Evolutionary conservation across 306 rosid species (phyloP), one percentile per base, ranked within the genome.

Genomic region (Potentilla sterilis): DNA sequence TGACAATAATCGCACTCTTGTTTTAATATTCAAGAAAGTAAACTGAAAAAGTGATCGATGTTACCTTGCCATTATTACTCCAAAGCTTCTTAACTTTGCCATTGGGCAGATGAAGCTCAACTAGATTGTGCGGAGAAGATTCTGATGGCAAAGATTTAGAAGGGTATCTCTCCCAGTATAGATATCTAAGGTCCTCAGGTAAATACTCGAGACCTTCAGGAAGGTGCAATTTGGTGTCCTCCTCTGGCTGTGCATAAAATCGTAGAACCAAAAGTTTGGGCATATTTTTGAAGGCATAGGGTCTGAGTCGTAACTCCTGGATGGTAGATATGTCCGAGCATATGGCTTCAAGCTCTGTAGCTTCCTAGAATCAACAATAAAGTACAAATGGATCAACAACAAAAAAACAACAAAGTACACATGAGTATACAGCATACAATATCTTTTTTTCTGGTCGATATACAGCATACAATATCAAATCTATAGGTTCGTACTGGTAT

Each of bases 231-330:
- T 54, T 15, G 21, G n/a, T 49, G 55, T 15, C 7, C 61, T 7
- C 12, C 2, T 54, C 6, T 54, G 21, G 61, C 9, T 21, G 61
- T 54, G 11, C 28, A 19, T 24, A 5, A 70, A 72, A 16, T 43
- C 65, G 58, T 40, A 83, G 78, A 14, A 75, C 40, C 51, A 32
- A 48, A 42, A 83, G 70, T 8, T 77, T 70, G 38, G 24, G 67
- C 83, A 82, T 74, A 8, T 51, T 74, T 63, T 67, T 47, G 54
- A 82, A 82, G 72, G 81, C 76, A 1, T 6, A 14, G 65, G 80
- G 80, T 54, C 72, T 75, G 21, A 57, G 62, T 15, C 18, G 2
- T 67, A 40, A 0, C 13, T 19, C 48, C 7, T 0, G 14, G 6
- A 34, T 41, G 49, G 18, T 12, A 41, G 13, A 7, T 4, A 35